phyloP scores from a whole-genome alignment of 2,329 filamentous ascomycete genomes.

The Elsinoe necatrix region DNA sequence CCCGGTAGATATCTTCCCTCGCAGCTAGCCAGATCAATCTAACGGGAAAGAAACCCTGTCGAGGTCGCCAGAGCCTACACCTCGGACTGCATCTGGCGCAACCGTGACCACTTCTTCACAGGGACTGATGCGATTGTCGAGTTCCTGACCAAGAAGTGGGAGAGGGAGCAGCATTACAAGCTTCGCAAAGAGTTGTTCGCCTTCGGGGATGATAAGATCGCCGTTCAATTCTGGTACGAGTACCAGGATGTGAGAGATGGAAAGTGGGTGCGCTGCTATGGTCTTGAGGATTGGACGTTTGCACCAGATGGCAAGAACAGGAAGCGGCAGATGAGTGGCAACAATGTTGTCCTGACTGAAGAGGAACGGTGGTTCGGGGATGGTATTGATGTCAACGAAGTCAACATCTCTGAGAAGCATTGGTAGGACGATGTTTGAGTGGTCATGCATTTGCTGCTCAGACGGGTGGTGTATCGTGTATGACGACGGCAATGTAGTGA shows the following conservation, averaged over 20 bases:
- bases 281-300: slow-evolving; percentile 74
- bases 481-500: slow-evolving; percentile 69
- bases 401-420: slow-evolving; percentile 58
- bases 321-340: slow-evolving; percentile 64
- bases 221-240: slow-evolving; percentile 89
- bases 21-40: neutral
- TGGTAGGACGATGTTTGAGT: slow-evolving; percentile 38
- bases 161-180: slow-evolving; percentile 59
- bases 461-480: slow-evolving; percentile 71
- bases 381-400: slow-evolving; percentile 58
- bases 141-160: slow-evolving; percentile 68
- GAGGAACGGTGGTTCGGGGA: slow-evolving; percentile 61
- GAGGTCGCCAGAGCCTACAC: slow-evolving; percentile 66
- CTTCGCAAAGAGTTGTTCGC: slow-evolving; percentile 79
- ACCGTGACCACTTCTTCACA: slow-evolving; percentile 59
- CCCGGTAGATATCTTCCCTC: slow-evolving; percentile 42
- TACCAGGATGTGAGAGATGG: slow-evolving; percentile 58
- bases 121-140: slow-evolving; percentile 59
- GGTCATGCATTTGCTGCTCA: slow-evolving; percentile 31
- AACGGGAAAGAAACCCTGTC: slow-evolving; percentile 50
- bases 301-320: slow-evolving; percentile 60
- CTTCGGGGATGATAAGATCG: slow-evolving; percentile 66
- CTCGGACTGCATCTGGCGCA: slow-evolving; percentile 69
- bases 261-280: slow-evolving; percentile 81
- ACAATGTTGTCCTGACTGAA: slow-evolving; percentile 54